These are phyloP conservation scores for Pachysolen tannophilus DNA, from an alignment of 805 yeast species.

Conservation along the genomic window DNA sequence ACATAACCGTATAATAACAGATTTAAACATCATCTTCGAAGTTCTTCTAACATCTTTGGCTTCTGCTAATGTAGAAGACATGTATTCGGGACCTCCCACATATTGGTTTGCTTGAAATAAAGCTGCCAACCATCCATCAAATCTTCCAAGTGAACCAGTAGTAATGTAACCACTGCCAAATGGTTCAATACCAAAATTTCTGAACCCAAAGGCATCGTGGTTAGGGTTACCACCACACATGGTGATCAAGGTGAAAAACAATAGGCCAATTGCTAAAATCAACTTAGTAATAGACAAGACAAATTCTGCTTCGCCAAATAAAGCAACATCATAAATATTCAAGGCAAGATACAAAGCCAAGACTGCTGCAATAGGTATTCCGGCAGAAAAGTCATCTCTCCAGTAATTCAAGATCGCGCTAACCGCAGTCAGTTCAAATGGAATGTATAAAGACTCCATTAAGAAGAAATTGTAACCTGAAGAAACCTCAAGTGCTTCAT, in stretches of 20 bases:
- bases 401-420: slow-evolving; percentile 48
- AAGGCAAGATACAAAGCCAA: slow-evolving; percentile 32
- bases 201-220: slow-evolving; percentile 42
- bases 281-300: slow-evolving; percentile 39
- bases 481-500: slow-evolving; percentile 26
- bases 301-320: slow-evolving; percentile 45
- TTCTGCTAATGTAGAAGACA: slow-evolving; percentile 37
- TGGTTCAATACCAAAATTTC: slow-evolving; percentile 34
- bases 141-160: slow-evolving; percentile 29
- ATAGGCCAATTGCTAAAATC: slow-evolving; percentile 37
- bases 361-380: slow-evolving; percentile 35
- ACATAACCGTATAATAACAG: slow-evolving; percentile 34
- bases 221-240: slow-evolving; percentile 53
- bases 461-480: slow-evolving; percentile 31
- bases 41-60: slow-evolving; percentile 30
- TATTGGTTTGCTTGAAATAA: slow-evolving; percentile 30
- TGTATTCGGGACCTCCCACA: slow-evolving; percentile 36
- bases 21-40: slow-evolving; percentile 31
- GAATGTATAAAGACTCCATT: slow-evolving; percentile 37
- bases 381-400: slow-evolving; percentile 41
- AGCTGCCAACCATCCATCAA: slow-evolving; percentile 34
- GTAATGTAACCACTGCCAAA: slow-evolving; percentile 29
- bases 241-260: slow-evolving; percentile 40
- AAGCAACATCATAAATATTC: slow-evolving; percentile 38
- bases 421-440: slow-evolving; percentile 39